These are phyloP conservation scores for Cyclocybe aegerita DNA, from an alignment of 768 basidiomycete species.

Conservation along the genomic window DNA sequence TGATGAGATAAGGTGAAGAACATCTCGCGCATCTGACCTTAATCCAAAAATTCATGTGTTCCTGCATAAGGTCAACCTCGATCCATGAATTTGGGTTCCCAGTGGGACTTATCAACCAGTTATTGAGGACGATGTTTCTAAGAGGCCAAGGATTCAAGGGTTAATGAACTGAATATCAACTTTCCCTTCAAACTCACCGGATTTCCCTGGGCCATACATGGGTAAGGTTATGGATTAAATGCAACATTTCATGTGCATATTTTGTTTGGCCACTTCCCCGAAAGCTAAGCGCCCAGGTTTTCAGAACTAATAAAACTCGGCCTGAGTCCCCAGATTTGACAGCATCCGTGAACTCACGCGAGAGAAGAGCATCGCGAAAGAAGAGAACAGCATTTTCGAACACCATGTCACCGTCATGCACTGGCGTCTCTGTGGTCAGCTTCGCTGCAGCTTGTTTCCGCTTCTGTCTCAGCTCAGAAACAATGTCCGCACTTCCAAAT, in stretches of 20 bases:
- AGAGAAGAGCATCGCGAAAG: slow-evolving; percentile 25
- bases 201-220: slow-evolving; percentile 23
- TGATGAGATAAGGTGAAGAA: too few species aligned
- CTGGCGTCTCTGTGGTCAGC: too few species aligned
- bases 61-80: slow-evolving; percentile 30
- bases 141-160: too few species aligned
- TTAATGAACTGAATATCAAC: too few species aligned
- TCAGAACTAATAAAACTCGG: slow-evolving; percentile 24
- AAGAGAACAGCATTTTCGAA: slow-evolving; percentile 28
- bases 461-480: slow-evolving; percentile 18
- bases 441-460: not conserved
- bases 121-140: slow-evolving; percentile 25
- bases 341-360: slow-evolving; percentile 26
- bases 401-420: slow-evolving; percentile 21
- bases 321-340: slow-evolving; percentile 33
- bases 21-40: too few species aligned
- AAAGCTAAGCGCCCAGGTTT: slow-evolving; percentile 24
- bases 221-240: slow-evolving; percentile 26
- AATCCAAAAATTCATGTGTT: slow-evolving; percentile 33
- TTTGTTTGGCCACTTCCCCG: slow-evolving; percentile 30
- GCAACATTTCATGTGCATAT: slow-evolving; percentile 32
- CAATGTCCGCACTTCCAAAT: slow-evolving; percentile 16
- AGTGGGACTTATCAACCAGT: slow-evolving; percentile 33
- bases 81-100: slow-evolving; percentile 25
- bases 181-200: slow-evolving; percentile 16